Base-by-base conservation (phyloP, 768 basidiomycete species). In the Suillus tomentosus region DNA sequence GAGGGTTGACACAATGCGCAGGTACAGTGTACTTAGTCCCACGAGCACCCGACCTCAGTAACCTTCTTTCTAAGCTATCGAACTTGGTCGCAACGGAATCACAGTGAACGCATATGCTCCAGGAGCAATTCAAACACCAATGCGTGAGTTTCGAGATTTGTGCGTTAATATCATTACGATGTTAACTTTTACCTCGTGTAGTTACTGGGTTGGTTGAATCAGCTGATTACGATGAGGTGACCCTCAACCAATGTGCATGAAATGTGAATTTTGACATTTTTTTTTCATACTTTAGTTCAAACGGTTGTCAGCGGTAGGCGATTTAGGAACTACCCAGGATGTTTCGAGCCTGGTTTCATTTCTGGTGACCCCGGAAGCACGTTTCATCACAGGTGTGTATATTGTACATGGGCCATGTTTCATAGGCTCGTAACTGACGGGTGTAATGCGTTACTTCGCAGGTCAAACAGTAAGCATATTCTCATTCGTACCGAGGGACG, bases 1-100 rank as follows among this genome's bases (percentile, higher is more conserved):
- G 80, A 34, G 80, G 78, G 17, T 66, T 83, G 34, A 82, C 82
- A 0, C 80, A 81, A 60, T 64, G 67, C 3, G 67, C 73, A 62
- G 73, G 73, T 73, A 48, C 2, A 66, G 24, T 56, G n/a, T 10
- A 17, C 31, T n/a, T 14, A 13, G n/a, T 42, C 14, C 40, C 39
- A 10, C 5, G 11, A 39, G 17, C 15, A 58, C 5, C 11, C 3
- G 3, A 13, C 14, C n/a, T 13, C 9, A 39, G 11, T 31, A 27
- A 27, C n/a, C 27, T 53, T 60, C 34, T 65, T 1, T 17, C 0
- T n/a, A 22, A 79, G 78, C 79, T 2, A 5, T 63, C 24, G 78
- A 80, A 65, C 69, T 73, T 61, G 75, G 71, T 31, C 64, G 57
- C 19, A 9, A 72, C 47, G 70, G 72, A n/a, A 72, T 77, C 19